These are phyloP conservation scores for Fusarium tjaetaba DNA, from an alignment of 2,329 filamentous ascomycete genomes.

Conservation along the genomic window DNA sequence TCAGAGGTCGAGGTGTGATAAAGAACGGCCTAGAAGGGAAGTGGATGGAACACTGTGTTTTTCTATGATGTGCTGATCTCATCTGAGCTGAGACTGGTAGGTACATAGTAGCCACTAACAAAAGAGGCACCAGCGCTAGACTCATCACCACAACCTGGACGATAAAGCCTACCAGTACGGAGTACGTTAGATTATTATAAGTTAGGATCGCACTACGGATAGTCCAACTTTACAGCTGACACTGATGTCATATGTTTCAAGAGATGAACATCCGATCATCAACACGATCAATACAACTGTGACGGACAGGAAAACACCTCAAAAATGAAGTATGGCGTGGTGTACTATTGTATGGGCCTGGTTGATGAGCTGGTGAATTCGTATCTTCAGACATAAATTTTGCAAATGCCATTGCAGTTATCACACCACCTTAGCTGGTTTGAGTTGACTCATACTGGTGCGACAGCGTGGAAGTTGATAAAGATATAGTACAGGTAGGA, in stretches of 20 bases:
- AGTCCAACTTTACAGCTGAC: background rate
- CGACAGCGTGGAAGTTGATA: background rate
- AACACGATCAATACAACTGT: background rate
- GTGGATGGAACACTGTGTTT: constrained; percentile 12
- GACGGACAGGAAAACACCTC: background rate
- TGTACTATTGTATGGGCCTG: background rate
- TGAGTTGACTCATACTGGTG: background rate
- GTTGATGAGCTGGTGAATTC: background rate
- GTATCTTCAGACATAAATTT: background rate
- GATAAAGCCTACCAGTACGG: background rate
- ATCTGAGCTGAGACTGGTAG: background rate
- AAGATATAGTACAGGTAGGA: background rate
- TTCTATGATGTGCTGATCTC: constrained; percentile 20
- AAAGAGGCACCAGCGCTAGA: background rate
- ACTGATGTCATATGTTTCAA: background rate
- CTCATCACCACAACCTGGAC: background rate
- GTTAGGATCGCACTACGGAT: background rate
- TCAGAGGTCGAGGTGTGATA: constrained; percentile 2
- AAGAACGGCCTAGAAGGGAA: constrained; percentile 26
- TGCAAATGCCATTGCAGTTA: background rate
- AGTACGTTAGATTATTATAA: background rate
- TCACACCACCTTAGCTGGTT: background rate
- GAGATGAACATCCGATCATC: background rate
- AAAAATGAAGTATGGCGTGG: background rate
- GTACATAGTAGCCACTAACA: background rate